A percentile compares a stretch with the other conserved stretches of the same genome.
phyloP scores from a whole-genome alignment of 441 rosid genomes.

The Breynia disticha region DNA sequence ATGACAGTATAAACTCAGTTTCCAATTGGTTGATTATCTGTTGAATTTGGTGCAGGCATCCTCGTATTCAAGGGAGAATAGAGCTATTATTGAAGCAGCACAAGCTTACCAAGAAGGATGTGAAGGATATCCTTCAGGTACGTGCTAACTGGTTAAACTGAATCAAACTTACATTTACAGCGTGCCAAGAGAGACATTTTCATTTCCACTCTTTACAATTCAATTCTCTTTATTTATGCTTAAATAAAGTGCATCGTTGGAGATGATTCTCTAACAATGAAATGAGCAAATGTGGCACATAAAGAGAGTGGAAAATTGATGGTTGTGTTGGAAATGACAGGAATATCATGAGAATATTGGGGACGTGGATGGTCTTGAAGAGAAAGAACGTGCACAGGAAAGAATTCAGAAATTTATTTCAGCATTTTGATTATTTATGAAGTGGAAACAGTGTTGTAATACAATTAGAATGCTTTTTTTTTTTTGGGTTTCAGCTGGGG shows the following conservation, averaged over 20 bases:
- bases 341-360: slow-evolving; percentile 94
- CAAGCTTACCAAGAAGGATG: slow-evolving; percentile 65
- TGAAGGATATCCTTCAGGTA: slow-evolving; percentile 84
- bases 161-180: too few relatives aligned
- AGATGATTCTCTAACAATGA: too few relatives aligned
- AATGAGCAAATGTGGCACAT: not conserved
- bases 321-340: slow-evolving; percentile 20
- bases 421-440: slow-evolving; percentile 25
- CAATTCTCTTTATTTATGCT: too few relatives aligned
- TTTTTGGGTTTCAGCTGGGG: too few relatives aligned
- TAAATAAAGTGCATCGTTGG: too few relatives aligned
- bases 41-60: slow-evolving; percentile 38
- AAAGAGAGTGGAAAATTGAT: too few relatives aligned
- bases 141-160: slow-evolving; percentile 5
- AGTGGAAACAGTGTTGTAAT: too few relatives aligned
- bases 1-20: not conserved
- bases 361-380: slow-evolving; percentile 85
- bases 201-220: not conserved
- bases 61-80: slow-evolving; percentile 72
- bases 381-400: slow-evolving; percentile 71
- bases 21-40: too few relatives aligned
- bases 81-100: slow-evolving; percentile 87
- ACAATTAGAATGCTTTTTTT: too few relatives aligned
- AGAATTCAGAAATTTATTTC: slow-evolving; percentile 69
- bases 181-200: too few relatives aligned